Percentiles rank a stretch among this genome's conserved stretches.
These are phyloP conservation scores for Psilocybe cubensis DNA, from an alignment of 768 basidiomycete genomes.

Conservation along the genomic window DNA sequence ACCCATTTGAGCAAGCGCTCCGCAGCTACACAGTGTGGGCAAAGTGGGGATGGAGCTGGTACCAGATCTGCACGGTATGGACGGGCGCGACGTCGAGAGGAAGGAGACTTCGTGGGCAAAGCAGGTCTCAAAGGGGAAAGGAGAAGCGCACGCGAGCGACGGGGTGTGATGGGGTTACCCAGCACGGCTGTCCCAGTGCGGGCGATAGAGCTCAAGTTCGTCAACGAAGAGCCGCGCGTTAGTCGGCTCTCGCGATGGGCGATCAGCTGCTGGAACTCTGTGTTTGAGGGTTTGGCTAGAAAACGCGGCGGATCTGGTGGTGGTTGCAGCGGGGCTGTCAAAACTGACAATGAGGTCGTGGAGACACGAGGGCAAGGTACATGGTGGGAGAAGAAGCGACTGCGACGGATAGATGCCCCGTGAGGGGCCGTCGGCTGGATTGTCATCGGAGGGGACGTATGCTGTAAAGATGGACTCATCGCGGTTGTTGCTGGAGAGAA, in stretches of 20 bases:
- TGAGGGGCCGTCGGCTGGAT: constrained; percentile 32
- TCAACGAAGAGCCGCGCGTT: background rate
- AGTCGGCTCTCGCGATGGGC: background rate
- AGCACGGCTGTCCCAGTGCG: background rate
- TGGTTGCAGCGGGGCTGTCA: background rate
- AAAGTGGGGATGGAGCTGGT: too few species aligned
- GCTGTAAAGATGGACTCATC: constrained; percentile 22
- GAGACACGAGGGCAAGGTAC: background rate
- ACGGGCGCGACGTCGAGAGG: too few species aligned
- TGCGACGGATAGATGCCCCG: background rate
- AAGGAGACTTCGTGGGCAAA: too few species aligned
- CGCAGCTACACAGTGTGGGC: too few species aligned
- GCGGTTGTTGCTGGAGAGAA: background rate
- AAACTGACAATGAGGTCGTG: background rate
- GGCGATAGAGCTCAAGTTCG: background rate
- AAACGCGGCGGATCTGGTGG: background rate
- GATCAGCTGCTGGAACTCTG: background rate
- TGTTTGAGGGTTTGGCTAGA: background rate
- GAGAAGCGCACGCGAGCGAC: background rate
- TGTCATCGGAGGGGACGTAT: constrained; percentile 35
- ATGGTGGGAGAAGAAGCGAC: background rate
- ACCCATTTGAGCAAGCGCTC: background rate
- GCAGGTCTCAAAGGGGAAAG: background rate
- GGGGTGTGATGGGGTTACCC: background rate
- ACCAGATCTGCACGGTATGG: too few species aligned